These are phyloP conservation scores for Penicillium sp. DNA, from an alignment of 2,329 filamentous ascomycete species.

Conservation along the genomic window DNA sequence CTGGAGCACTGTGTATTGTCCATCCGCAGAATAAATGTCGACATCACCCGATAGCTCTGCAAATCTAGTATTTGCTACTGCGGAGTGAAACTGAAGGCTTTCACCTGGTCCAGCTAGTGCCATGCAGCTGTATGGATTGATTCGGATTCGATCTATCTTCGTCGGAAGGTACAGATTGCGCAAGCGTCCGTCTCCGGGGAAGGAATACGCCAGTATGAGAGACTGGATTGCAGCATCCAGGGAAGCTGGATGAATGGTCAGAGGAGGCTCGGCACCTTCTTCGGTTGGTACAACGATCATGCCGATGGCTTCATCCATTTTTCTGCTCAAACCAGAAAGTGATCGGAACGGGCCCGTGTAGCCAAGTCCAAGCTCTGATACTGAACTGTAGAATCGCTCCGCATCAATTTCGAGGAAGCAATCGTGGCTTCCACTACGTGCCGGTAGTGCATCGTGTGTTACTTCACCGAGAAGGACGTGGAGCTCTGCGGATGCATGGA, in stretches of 20 bases:
- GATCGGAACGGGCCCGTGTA: slow-evolving; percentile 26
- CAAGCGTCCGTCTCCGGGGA: slow-evolving; percentile 21
- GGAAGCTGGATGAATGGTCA: slow-evolving; percentile 17
- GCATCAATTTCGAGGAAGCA: slow-evolving; percentile 17
- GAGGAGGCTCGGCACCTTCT: neutral
- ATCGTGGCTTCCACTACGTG: neutral
- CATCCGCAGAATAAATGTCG: slow-evolving; percentile 20
- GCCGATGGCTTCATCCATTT: slow-evolving; percentile 21
- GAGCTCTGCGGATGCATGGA: slow-evolving; percentile 16
- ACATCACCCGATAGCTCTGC: slow-evolving; percentile 26
- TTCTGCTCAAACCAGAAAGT: slow-evolving; percentile 16
- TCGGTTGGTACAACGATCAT: slow-evolving; percentile 13
- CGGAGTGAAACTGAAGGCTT: slow-evolving; percentile 18
- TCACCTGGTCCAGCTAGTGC: slow-evolving; percentile 6
- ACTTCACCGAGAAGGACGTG: slow-evolving; percentile 10
- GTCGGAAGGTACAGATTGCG: slow-evolving; percentile 23
- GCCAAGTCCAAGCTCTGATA: slow-evolving; percentile 25
- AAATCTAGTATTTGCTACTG: slow-evolving; percentile 12
- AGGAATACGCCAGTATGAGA: slow-evolving; percentile 22
- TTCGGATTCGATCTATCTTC: slow-evolving; percentile 15
- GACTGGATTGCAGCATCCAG: slow-evolving; percentile 23
- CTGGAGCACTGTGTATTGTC: slow-evolving; percentile 16
- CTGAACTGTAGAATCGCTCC: slow-evolving; percentile 27
- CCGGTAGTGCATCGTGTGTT: slow-evolving; percentile 9
- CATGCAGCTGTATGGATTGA: slow-evolving; percentile 14